Conservation (phyloP, 306 rosid genomes). For the Oxytropis ochrocephala region DNA sequence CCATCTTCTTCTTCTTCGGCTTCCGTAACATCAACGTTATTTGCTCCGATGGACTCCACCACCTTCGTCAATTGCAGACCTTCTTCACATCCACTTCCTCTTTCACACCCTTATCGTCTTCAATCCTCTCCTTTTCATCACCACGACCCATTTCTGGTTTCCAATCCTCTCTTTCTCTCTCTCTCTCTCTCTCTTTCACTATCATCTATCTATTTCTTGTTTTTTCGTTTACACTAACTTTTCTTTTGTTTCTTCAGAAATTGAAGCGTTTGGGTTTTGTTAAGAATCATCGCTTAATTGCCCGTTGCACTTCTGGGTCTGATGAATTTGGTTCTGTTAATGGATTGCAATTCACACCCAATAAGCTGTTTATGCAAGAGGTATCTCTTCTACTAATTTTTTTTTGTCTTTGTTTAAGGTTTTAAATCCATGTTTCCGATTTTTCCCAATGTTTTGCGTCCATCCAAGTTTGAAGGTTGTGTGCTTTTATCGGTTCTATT, state of each 20-base stretch:
- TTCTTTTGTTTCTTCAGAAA: constrained; percentile 31
- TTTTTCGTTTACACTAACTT: background rate
- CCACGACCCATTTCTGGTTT: constrained; percentile 41
- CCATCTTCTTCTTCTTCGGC: background rate
- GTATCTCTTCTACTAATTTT: constrained; percentile 25
- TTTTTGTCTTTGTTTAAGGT: background rate
- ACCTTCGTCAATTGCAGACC: constrained; percentile 50
- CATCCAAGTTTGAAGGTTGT: constrained; percentile 4
- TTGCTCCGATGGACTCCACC: constrained; percentile 46
- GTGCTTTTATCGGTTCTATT: background rate
- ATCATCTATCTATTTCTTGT: background rate
- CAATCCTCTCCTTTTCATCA: constrained; percentile 35
- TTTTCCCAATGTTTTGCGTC: background rate
- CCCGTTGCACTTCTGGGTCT: constrained; percentile 53
- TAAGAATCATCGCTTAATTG: constrained; percentile 43
- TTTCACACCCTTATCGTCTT: constrained; percentile 39
- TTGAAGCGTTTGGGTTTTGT: constrained; percentile 44
- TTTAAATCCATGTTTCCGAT: background rate
- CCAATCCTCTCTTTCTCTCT: background rate
- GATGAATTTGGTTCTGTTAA: constrained; percentile 48
- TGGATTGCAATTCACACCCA: constrained; percentile 58
- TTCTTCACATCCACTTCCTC: constrained; percentile 50
- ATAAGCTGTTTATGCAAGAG: constrained; percentile 83
- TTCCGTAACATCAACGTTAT: constrained; percentile 18
- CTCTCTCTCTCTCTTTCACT: background rate